Conservation (phyloP, 192 early-diverging fungal species). For the Rhizophagus clarus region DNA sequence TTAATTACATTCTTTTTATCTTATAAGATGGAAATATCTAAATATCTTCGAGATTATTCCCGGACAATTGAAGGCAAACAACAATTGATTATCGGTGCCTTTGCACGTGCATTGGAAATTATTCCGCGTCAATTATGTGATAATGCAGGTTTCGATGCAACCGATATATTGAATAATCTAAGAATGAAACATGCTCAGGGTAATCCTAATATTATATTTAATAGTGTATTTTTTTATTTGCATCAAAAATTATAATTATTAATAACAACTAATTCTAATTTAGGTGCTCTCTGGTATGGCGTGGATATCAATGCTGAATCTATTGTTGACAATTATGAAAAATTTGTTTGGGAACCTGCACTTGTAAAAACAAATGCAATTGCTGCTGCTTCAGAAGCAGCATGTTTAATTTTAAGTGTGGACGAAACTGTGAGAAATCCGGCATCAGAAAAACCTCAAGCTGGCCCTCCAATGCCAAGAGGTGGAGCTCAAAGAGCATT, state of each 20-base stretch:
- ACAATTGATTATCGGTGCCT: constrained; percentile 94
- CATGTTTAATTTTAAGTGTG: constrained; percentile 92
- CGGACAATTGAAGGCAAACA: constrained; percentile 97
- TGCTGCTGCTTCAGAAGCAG: constrained; percentile 92
- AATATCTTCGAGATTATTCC: constrained; percentile 89
- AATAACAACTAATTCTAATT: background rate
- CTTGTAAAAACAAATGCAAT: constrained; percentile 98
- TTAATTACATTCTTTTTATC: background rate
- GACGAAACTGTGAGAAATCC: constrained; percentile 98
- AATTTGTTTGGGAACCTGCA: constrained; percentile 98
- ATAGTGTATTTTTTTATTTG: background rate
- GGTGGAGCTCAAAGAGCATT: constrained; percentile 53
- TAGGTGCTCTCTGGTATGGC: constrained; percentile 83
- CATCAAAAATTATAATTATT: background rate
- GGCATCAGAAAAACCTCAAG: constrained; percentile 75
- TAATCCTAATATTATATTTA: constrained; percentile 28
- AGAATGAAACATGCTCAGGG: constrained; percentile 88
- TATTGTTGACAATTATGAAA: constrained; percentile 86
- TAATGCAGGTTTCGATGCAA: constrained; percentile 98
- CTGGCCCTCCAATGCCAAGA: constrained; percentile 53
- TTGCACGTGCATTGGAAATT: constrained; percentile 94
- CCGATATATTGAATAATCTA: constrained; percentile 96
- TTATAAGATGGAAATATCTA: constrained; percentile 89
- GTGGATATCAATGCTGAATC: constrained; percentile 89
- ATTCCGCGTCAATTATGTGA: constrained; percentile 98